Evolutionary conservation across 768 basidiomycete genomes (phyloP), one percentile per base, ranked within the genome.

Genomic region (Leccinum aurantiacum): DNA sequence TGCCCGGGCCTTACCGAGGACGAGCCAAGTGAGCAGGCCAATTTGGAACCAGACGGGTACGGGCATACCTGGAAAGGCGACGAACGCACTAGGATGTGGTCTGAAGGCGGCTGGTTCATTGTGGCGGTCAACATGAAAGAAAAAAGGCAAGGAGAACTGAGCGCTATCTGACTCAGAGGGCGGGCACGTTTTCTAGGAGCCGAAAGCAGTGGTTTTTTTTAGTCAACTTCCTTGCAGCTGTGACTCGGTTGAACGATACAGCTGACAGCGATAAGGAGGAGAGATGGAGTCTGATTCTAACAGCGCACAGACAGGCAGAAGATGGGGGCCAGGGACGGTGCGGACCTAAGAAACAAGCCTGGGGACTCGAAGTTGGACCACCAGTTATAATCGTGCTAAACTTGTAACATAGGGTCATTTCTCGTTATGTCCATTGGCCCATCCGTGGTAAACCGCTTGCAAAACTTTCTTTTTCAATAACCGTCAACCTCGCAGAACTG

Each of bases 31-130:
- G 22, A 52, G 56, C 27, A 24, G 65, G 48, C 53, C 15, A 4
- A 51, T 68, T 68, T 54, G 3, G 57, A 75, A 65, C 49, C 19
- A 2, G 58, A 57, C 59, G 56, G 38, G 14, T 11, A 38, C 17
- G 29, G 24, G 2, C 72, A 58, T 69, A 76, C 73, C 70, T 74
- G 69, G 53, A 73, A 65, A 13, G 63, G 53, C 38, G 67, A 56
- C 37, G 69, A 27, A 27, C 63, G 74, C 29, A 69, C 35, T 25
- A 59, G 58, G 17, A 71, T 62, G 44, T 71, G 68, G 24, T 69
- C 64, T 31, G 59, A 65, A 56, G 66, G 66, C 29, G 54, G 59
- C 31, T 59, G 63, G 48, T 77, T 69, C 73, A 74, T 74, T 22
- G 61, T 66, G 58, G 60, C 57, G 44, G 70, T 59, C 22, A 58